Evolutionary conservation across 2,329 filamentous ascomycete genomes (phyloP), one percentile per base, ranked within the genome.

Genomic region (Colletotrichum siamense): DNA sequence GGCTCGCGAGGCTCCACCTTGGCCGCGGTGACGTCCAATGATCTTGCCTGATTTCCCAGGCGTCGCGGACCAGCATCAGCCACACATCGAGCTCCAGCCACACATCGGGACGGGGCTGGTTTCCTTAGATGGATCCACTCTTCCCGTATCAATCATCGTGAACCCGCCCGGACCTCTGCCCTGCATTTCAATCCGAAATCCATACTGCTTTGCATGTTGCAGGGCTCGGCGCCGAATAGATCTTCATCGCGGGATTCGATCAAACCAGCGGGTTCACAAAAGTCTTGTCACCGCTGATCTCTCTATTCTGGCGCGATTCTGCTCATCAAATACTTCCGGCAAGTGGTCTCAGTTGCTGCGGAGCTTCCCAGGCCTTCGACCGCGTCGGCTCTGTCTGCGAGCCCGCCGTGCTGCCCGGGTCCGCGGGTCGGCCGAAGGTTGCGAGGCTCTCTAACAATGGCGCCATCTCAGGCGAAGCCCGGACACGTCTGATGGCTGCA

Each of bases 21-120:
- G 30, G 49, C 28, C 49, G n/a, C 59, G 66, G 72, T 77, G 75
- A 77, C 75, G 75, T 77, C 71, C 71, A 77, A 71, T 71, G 22
- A 22, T 18, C 30, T 8, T 71, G 75, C 75, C 75, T 77, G 7
- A 77, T 8, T 36, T 49, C 32, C 36, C 30, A 77, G 75, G 75
- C 71, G 9, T 22, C 8, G 1, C n/a, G 3, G 36, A 9, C 59
- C 24, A 15, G n/a, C 24, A 26, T 5, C 26, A 64, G 73, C 73
- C 73, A 73, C 73, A 8, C 0, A 0, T 3, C 1, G 7, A 65
- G 16, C 44, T 68, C 4, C 30, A 73, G 73, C 73, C 73, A 73
- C 70, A 64, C 4, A 2, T 49, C 6, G 65, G 65, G 57, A 28
- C 18, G 57, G 61, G 55, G 24, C 26, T 66, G 36, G 24, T 30